These are phyloP conservation scores for Diaporthe sp. DNA, from an alignment of 2,329 filamentous ascomycete species.

Conservation along the genomic window DNA sequence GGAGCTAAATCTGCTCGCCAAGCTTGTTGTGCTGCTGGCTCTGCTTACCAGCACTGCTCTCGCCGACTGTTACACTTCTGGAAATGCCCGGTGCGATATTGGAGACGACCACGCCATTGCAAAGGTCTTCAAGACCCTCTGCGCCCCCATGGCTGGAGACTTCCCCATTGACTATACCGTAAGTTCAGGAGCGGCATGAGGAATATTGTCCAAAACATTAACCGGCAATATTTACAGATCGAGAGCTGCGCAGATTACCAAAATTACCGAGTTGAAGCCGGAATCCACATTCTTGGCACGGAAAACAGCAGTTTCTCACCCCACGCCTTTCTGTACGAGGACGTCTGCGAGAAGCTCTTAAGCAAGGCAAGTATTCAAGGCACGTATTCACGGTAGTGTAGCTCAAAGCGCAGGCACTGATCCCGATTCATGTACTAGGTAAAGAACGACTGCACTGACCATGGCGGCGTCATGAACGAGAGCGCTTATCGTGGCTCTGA, in stretches of 20 bases:
- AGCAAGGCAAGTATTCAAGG: background rate
- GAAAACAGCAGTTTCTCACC: background rate
- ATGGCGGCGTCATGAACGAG: background rate
- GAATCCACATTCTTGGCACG: background rate
- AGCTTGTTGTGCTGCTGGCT: background rate
- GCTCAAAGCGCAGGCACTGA: background rate
- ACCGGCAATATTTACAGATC: background rate
- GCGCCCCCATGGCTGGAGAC: background rate
- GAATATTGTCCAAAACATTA: background rate
- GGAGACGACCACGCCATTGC: background rate
- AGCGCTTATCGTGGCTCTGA: background rate
- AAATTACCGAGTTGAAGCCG: background rate
- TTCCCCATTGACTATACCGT: background rate
- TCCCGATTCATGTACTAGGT: background rate
- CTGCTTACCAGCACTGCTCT: background rate
- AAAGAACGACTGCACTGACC: background rate
- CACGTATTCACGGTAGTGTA: background rate
- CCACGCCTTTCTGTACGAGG: background rate
- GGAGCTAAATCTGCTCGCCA: background rate
- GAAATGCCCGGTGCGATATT: background rate
- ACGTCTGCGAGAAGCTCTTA: background rate
- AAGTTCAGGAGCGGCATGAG: background rate
- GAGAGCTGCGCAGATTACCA: background rate
- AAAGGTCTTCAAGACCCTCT: background rate
- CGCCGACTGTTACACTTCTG: background rate